These are phyloP conservation scores for Kwoniella pini DNA, from an alignment of 768 basidiomycete genomes.

Conservation along the genomic window DNA sequence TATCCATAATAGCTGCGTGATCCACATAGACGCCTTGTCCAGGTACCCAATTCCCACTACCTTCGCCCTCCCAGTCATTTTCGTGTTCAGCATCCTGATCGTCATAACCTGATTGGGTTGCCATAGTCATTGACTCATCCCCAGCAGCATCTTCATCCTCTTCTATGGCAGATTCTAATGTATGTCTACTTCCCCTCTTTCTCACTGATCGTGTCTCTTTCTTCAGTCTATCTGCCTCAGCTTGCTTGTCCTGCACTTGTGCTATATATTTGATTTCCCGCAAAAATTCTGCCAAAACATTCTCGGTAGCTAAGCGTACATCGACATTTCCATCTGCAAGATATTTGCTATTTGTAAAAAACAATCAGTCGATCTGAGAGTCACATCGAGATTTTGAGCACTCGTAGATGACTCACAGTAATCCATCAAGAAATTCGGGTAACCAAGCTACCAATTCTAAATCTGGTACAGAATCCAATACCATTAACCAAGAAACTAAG, in stretches of 20 bases:
- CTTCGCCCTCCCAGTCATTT: conserved; percentile 54
- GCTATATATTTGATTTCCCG: conserved; percentile 87
- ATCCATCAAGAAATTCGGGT: conserved; percentile 90
- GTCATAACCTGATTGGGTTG: conserved; percentile 27
- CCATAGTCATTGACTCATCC: conserved; percentile 23
- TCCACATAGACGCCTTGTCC: conserved; percentile 92
- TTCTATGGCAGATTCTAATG: conserved; percentile 39
- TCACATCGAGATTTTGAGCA: background rate
- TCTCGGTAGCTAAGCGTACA: conserved; percentile 86
- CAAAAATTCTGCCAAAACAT: conserved; percentile 82
- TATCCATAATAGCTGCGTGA: conserved; percentile 88
- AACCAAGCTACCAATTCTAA: conserved; percentile 91
- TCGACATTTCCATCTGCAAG: conserved; percentile 93
- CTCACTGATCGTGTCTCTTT: conserved; percentile 27
- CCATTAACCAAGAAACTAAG: conserved; percentile 94
- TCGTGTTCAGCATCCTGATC: conserved; percentile 45
- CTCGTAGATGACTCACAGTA: conserved; percentile 63
- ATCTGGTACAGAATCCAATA: conserved; percentile 94
- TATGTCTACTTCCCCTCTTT: conserved; percentile 55
- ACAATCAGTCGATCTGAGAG: too few relatives aligned
- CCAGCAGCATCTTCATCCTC: conserved; percentile 30
- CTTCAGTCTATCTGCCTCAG: conserved; percentile 27
- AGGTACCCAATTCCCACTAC: conserved; percentile 71
- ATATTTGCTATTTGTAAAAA: conserved; percentile 67
- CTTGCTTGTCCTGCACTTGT: conserved; percentile 61